Conservation (phyloP, 192 early-diverging fungal species). For the Linnemannia exigua region DNA sequence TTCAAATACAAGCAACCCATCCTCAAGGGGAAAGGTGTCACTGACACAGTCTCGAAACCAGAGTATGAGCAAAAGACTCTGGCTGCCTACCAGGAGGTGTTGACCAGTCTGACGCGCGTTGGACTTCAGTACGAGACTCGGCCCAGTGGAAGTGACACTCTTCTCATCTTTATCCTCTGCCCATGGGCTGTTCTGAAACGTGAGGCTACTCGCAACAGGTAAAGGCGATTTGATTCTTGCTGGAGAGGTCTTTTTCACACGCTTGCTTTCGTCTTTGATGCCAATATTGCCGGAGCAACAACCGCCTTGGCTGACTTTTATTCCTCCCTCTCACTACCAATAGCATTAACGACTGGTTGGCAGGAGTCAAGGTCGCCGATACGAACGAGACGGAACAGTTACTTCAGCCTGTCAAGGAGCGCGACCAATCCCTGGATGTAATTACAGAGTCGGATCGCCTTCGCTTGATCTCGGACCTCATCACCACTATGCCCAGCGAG, state of each 20-base stretch:
- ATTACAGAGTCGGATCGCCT: constrained; percentile 69
- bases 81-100: constrained; percentile 66
- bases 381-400: constrained; percentile 34
- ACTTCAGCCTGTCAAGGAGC: constrained; percentile 31
- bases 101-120: constrained; percentile 67
- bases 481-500: constrained; percentile 67
- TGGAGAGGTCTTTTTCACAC: neutral
- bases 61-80: constrained; percentile 52
- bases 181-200: constrained; percentile 66
- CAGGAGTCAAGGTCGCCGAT: constrained; percentile 69
- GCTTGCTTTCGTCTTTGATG: neutral
- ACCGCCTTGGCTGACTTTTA: neutral
- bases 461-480: constrained; percentile 72
- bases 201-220: constrained; percentile 60
- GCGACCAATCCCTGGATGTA: constrained; percentile 35
- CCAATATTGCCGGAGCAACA: neutral
- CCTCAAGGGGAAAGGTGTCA: neutral
- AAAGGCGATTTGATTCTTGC: constrained; percentile 11
- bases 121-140: constrained; percentile 77
- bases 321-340: constrained; percentile 13
- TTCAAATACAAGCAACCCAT: constrained; percentile 52
- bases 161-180: constrained; percentile 79
- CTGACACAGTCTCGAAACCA: neutral
- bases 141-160: constrained; percentile 62
- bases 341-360: constrained; percentile 82